Percentiles rank a stretch among this genome's conserved stretches.
phyloP scores from a whole-genome alignment of 2,329 filamentous ascomycete genomes.

The Coleophoma eucalyptorum region DNA sequence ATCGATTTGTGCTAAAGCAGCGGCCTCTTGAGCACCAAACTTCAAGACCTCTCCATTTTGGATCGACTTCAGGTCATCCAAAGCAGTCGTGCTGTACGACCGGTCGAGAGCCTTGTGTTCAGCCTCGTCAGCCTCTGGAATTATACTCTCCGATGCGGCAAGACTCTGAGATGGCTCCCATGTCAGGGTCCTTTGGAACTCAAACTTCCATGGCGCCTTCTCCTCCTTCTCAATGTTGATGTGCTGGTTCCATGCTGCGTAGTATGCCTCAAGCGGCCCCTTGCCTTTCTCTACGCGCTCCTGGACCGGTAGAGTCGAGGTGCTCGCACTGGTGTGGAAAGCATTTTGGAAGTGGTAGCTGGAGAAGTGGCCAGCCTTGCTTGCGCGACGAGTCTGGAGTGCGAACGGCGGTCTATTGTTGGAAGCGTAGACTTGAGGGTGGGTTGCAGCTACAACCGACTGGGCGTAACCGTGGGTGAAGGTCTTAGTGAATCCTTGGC shows the following conservation, averaged over 20 bases:
- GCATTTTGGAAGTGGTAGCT: slow-evolving; percentile 69
- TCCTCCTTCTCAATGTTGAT: slow-evolving; percentile 64
- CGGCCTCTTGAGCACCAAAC: slow-evolving; percentile 42
- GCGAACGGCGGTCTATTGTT: slow-evolving; percentile 63
- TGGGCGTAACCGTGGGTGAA: slow-evolving; percentile 98
- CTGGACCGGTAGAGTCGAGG: slow-evolving; percentile 39
- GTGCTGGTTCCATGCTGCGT: slow-evolving; percentile 81
- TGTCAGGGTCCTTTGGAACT: slow-evolving; percentile 83
- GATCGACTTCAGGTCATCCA: slow-evolving; percentile 26
- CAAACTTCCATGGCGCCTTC: slow-evolving; percentile 87
- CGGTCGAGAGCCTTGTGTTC: slow-evolving; percentile 12
- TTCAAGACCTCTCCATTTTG: slow-evolving; percentile 36
- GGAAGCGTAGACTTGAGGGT: slow-evolving; percentile 74
- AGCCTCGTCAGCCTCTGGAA: slow-evolving; percentile 4
- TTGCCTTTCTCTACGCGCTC: slow-evolving; percentile 56
- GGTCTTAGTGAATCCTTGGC: slow-evolving; percentile 94
- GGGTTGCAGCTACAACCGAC: slow-evolving; percentile 91
- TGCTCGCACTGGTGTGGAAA: slow-evolving; percentile 53
- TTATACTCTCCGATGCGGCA: slow-evolving; percentile 17
- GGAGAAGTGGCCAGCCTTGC: slow-evolving; percentile 44
- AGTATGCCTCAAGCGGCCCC: slow-evolving; percentile 82
- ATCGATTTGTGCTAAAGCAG: slow-evolving; percentile 76
- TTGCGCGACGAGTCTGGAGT: slow-evolving; percentile 41
- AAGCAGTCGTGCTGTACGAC: slow-evolving; percentile 22
- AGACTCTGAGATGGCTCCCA: slow-evolving; percentile 62